Evolutionary conservation across 441 rosid genomes (phyloP), one percentile per base, ranked within the genome.

Genomic region (Aquilaria agallochum): DNA sequence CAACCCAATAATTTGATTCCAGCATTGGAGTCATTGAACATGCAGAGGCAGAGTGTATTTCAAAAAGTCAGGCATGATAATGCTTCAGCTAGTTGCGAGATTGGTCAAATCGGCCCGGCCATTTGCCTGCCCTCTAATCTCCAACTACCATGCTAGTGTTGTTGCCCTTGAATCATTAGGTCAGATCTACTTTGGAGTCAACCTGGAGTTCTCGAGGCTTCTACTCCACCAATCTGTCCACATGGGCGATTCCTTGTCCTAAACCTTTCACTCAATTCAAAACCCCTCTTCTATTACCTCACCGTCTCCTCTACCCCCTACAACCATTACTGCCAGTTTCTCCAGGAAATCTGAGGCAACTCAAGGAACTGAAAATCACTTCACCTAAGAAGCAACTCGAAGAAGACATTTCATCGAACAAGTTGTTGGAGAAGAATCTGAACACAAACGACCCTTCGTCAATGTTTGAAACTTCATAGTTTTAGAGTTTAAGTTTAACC

Each of bases 291-390:
- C 63, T 63, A 60, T 10, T 68, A 5, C 73, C 8, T 94, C 56
- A 88, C 94, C 60, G 98, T 94, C 67, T 94, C 98, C 72, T 68
- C 90, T 65, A 90, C 98, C 30, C 97, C 98, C 0, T 94, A 97
- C 40, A 97, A 97, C 63, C 98, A 94, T 84, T 94, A 96, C 87
- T 97, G 98, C 53, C 98, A 94, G 14, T 94, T 94, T 75, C 56
- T 87, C 6, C 97, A 89, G 56, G 98, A 94, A 73, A 70, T 94
- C 73, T 96, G 96, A 45, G 56, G 69, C 65, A 20, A 20, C 27
- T 20, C 27, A 20, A 20, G 27, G 27, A 20, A 20, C 1, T 20
- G 27, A 1, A 20, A 20, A 20, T 20, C 27, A 20, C 27, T 20
- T 20, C 27, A 20, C 27, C 27, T 20, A 20, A 20, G 27, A 20